Evolutionary conservation across 2,329 filamentous ascomycete species (phyloP).

Genomic region (Colletotrichum tabaci): DNA sequence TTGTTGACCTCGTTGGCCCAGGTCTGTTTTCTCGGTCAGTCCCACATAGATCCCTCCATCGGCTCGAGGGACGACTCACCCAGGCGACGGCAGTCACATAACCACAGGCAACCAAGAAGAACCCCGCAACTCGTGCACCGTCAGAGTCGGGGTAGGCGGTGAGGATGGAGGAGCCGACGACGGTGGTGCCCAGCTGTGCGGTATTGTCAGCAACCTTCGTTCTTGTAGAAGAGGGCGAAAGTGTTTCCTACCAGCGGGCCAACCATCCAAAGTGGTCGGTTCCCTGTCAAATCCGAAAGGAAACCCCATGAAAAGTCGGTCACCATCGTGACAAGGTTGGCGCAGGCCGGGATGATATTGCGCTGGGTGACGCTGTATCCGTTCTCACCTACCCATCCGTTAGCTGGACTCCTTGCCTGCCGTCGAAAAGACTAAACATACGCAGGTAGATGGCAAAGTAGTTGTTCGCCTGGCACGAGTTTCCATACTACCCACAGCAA

Average conservation of each 20-base stretch:
- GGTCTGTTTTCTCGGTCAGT: constrained; percentile 40
- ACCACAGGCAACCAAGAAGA: constrained; percentile 24
- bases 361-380: constrained; percentile 32
- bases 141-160: constrained; percentile 20
- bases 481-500: constrained; percentile 8
- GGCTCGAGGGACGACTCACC: background rate
- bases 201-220: background rate
- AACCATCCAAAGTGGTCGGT: constrained; percentile 22
- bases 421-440: background rate
- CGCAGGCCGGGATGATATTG: constrained; percentile 34
- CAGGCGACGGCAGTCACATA: constrained; percentile 30
- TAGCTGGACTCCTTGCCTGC: background rate
- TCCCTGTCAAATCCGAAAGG: constrained; percentile 26
- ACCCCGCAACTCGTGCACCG: constrained; percentile 21
- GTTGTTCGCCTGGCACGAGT: constrained; percentile 29
- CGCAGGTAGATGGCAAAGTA: constrained; percentile 31
- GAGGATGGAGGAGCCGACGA: constrained; percentile 25
- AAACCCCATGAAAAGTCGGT: constrained; percentile 31
- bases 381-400: background rate
- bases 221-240: too few relatives aligned
- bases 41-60: too few relatives aligned
- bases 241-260: constrained; percentile 4
- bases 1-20: constrained; percentile 54
- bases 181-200: constrained; percentile 16
- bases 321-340: constrained; percentile 34